These are phyloP conservation scores for Lathyrus sativus DNA, from an alignment of 306 rosid genomes.

Conservation along the genomic window DNA sequence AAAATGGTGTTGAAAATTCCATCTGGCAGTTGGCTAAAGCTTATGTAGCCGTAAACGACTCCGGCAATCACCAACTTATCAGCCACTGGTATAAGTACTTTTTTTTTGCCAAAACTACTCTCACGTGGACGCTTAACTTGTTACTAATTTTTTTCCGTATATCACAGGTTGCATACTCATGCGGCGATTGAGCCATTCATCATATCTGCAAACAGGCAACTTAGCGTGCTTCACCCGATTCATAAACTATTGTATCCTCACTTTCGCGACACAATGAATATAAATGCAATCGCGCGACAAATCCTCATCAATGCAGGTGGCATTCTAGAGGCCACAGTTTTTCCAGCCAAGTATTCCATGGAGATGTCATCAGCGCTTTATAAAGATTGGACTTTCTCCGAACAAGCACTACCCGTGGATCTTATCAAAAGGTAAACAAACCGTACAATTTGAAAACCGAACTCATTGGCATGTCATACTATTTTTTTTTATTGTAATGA, in stretches of 20 bases:
- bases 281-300: conserved; percentile 71
- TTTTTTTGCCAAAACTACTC: not conserved
- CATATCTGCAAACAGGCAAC: conserved; percentile 73
- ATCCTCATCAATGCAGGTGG: conserved; percentile 73
- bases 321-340: conserved; percentile 60
- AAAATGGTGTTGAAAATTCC: conserved; percentile 56
- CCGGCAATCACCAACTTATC: conserved; percentile 74
- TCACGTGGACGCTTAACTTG: not conserved
- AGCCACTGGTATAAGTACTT: conserved; percentile 64
- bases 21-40: conserved; percentile 86
- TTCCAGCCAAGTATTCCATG: conserved; percentile 60
- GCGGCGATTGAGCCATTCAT: conserved; percentile 82
- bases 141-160: not conserved
- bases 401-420: conserved; percentile 75
- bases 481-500: conserved; percentile 3
- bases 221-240: conserved; percentile 84
- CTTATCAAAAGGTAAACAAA: conserved; percentile 68
- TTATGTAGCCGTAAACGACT: conserved; percentile 66
- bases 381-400: conserved; percentile 73
- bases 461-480: too few relatives aligned
- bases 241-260: conserved; percentile 76
- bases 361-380: conserved; percentile 71
- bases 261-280: conserved; percentile 81
- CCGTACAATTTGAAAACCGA: not conserved
- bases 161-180: conserved; percentile 74